phyloP scores from a whole-genome alignment of 1,284 basidiomycete species.

The Erythrobasidium hasegawianum region DNA sequence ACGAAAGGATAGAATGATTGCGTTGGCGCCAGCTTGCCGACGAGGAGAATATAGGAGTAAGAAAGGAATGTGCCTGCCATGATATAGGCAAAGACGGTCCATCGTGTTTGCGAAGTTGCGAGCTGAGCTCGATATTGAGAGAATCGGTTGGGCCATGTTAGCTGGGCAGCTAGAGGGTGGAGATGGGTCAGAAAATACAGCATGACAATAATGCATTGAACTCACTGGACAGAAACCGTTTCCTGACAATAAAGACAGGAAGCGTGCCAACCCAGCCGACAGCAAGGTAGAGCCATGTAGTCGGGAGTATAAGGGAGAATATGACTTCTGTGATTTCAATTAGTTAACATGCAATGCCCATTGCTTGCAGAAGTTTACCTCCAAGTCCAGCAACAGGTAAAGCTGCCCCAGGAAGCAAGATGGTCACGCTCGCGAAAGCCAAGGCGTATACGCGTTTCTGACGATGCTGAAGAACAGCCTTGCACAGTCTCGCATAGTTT shows the following conservation, averaged over 20 bases:
- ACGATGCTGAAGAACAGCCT: slow-evolving; percentile 29
- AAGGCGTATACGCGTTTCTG: slow-evolving; percentile 33
- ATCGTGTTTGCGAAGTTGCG: slow-evolving; percentile 17
- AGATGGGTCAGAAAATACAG: not conserved
- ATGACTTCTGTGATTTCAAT: slow-evolving; percentile 2
- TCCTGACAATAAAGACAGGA: slow-evolving; percentile 40
- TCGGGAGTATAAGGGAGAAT: slow-evolving; percentile 19
- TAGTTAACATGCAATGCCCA: not conserved
- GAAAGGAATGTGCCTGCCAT: slow-evolving; percentile 22
- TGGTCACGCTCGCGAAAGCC: slow-evolving; percentile 17
- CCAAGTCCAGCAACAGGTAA: slow-evolving; percentile 26
- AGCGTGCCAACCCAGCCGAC: slow-evolving; percentile 37
- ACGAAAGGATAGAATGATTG: slow-evolving; percentile 22
- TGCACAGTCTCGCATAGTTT: slow-evolving; percentile 30
- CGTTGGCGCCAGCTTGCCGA: slow-evolving; percentile 23
- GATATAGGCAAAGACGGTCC: slow-evolving; percentile 36
- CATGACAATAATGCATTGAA: not conserved
- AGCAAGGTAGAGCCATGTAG: slow-evolving; percentile 34
- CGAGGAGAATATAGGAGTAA: slow-evolving; percentile 36
- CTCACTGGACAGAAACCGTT: slow-evolving; percentile 40
- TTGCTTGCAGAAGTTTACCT: not conserved
- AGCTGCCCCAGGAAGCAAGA: slow-evolving; percentile 11
- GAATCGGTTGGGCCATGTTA: slow-evolving; percentile 13
- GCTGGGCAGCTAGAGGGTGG: slow-evolving; percentile 7
- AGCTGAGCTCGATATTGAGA: slow-evolving; percentile 17